These are phyloP conservation scores for Fusarium sp. DNA, from an alignment of 2,329 filamentous ascomycete genomes.

Conservation along the genomic window DNA sequence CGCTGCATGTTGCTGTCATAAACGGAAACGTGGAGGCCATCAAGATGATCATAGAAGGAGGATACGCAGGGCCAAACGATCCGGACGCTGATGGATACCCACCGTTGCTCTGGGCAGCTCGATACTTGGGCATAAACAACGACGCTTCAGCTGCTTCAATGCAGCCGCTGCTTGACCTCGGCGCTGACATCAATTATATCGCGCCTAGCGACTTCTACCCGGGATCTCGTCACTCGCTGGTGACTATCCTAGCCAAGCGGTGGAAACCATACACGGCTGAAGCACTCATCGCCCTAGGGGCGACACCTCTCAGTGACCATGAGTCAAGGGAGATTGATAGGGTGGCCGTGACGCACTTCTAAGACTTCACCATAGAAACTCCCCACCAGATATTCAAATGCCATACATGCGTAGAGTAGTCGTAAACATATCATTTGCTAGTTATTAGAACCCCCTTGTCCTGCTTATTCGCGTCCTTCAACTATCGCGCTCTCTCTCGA, in stretches of 20 bases:
- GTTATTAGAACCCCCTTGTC: not conserved
- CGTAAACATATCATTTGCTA: conserved; percentile 6
- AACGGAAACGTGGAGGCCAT: conserved; percentile 10
- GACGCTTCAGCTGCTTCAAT: conserved; percentile 1
- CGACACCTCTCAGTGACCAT: not conserved
- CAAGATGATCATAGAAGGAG: conserved; percentile 10
- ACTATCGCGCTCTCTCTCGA: conserved; percentile 32
- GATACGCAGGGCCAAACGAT: conserved; percentile 23
- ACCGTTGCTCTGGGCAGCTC: conserved; percentile 25
- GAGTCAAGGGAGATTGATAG: not conserved
- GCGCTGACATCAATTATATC: conserved; percentile 14
- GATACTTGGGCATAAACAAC: conserved; percentile 3
- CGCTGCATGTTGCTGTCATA: conserved; percentile 20
- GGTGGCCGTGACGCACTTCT: not conserved
- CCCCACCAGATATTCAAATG: not conserved
- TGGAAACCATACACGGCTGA: conserved; percentile 8
- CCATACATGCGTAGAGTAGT: not conserved
- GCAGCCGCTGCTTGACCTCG: conserved; percentile 18
- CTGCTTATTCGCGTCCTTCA: not conserved
- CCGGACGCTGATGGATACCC: conserved; percentile 19
- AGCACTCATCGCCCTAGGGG: conserved; percentile 4
- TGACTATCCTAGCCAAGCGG: not conserved
- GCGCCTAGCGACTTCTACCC: conserved; percentile 14
- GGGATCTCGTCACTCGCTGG: conserved; percentile 5
- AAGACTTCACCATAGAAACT: not conserved